phyloP scores from a whole-genome alignment of 2,329 filamentous ascomycete genomes.

The Cladosporium sp. region DNA sequence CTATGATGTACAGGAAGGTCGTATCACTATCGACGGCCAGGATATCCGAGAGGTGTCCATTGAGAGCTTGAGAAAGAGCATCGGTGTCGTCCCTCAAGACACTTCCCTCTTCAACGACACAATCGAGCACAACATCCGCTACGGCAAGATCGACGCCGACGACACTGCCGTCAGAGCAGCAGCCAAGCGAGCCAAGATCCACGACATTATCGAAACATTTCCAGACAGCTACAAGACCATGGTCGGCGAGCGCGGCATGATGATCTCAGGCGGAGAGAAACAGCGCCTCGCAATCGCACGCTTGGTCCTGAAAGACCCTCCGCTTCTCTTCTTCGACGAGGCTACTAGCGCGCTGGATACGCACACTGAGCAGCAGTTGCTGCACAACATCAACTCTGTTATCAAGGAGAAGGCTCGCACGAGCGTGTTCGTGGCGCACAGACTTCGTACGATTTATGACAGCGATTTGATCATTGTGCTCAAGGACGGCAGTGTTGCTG shows the following conservation, averaged over 20 bases:
- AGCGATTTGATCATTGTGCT: constrained; percentile 88
- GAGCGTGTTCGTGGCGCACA: constrained; percentile 91
- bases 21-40: constrained; percentile 88
- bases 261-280: constrained; percentile 93
- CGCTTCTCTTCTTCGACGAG: constrained; percentile 90
- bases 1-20: constrained; percentile 81
- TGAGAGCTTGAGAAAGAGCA: constrained; percentile 76
- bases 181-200: constrained; percentile 76
- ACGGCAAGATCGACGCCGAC: constrained; percentile 75
- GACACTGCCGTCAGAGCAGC: constrained; percentile 70
- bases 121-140: constrained; percentile 91
- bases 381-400: constrained; percentile 90
- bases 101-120: constrained; percentile 97
- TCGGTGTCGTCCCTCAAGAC: constrained; percentile 95
- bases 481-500: constrained; percentile 76
- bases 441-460: constrained; percentile 88
- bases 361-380: constrained; percentile 84
- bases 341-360: constrained; percentile 90
- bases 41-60: constrained; percentile 80
- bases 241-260: constrained; percentile 90
- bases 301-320: constrained; percentile 82
- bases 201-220: constrained; percentile 74
- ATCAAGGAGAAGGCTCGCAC: constrained; percentile 82
- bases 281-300: constrained; percentile 82
- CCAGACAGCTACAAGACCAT: constrained; percentile 82